Conservation (phyloP, 2,329 filamentous ascomycete genomes). For the Aureobasidium mangrovei region DNA sequence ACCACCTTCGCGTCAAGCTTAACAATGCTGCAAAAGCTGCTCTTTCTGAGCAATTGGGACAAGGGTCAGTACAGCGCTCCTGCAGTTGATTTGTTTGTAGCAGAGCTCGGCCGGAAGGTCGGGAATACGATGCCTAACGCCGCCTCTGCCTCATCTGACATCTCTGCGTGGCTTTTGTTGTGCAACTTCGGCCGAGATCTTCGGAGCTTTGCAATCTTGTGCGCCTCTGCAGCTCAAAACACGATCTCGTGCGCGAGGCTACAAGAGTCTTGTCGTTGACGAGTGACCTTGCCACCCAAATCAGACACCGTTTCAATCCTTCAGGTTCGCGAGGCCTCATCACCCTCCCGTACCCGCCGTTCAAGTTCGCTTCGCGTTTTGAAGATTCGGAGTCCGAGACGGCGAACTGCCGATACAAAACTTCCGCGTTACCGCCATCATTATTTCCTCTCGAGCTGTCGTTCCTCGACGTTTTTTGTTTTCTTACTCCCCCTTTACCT, state of each 20-base stretch:
- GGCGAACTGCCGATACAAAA: not conserved
- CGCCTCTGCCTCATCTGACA: not conserved
- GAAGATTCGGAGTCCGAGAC: not conserved
- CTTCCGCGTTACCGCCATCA: not conserved
- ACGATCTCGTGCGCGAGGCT: not conserved
- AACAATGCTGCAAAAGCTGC: not conserved
- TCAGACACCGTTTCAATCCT: not conserved
- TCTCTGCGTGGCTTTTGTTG: conserved; percentile 4
- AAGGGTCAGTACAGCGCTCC: no score
- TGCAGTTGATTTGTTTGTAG: no score
- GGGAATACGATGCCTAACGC: no score
- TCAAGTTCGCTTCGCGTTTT: not conserved
- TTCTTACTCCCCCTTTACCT: not conserved
- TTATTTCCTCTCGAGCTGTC: not conserved
- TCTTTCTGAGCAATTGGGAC: not conserved
- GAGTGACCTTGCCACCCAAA: not conserved
- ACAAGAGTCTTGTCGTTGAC: not conserved
- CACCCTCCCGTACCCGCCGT: not conserved
- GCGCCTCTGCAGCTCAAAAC: not conserved
- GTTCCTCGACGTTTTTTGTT: not conserved
- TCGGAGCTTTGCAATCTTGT: not conserved
- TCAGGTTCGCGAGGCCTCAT: not conserved
- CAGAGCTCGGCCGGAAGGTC: no score
- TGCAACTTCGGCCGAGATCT: conserved; percentile 1
- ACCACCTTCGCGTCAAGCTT: no score